A percentile compares a stretch with the other conserved stretches of the same genome.
Evolutionary conservation across 129 eudicot species (phyloP).

Genomic region (Silybum marianum): DNA sequence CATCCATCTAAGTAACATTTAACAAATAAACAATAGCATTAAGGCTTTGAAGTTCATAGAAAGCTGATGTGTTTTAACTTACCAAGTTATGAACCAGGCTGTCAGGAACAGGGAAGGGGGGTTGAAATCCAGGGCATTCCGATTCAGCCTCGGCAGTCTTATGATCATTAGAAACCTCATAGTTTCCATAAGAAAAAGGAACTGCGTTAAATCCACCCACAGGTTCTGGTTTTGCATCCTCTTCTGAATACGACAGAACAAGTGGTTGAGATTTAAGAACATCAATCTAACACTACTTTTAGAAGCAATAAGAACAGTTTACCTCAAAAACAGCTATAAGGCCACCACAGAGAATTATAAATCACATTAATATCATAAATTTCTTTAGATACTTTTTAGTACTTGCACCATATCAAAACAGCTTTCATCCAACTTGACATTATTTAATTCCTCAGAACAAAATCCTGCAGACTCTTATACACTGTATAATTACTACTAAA

Average conservation of each 20-base stretch:
- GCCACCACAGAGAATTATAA: background rate
- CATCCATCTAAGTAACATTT: conserved; percentile 49
- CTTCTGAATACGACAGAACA: conserved; percentile 42
- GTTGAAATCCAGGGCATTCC: conserved; percentile 52
- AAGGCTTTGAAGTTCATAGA: conserved; percentile 5
- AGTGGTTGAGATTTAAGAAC: background rate
- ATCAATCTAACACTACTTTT: background rate
- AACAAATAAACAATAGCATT: conserved; percentile 36
- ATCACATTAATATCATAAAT: background rate
- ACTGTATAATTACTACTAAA: background rate
- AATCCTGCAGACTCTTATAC: conserved; percentile 4
- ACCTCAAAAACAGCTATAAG: background rate
- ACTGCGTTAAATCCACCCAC: conserved; percentile 58
- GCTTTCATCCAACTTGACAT: background rate
- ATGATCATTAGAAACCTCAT: conserved; percentile 41
- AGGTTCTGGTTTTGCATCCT: conserved; percentile 42
- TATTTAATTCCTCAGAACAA: background rate
- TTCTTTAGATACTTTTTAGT: conserved; percentile 1
- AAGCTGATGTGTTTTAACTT: conserved; percentile 47
- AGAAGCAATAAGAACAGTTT: background rate
- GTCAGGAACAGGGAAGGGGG: conserved; percentile 80
- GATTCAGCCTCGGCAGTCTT: conserved; percentile 45
- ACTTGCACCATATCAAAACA: background rate
- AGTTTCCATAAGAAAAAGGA: conserved; percentile 70
- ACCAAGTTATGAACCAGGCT: conserved; percentile 69